Conservation (phyloP, 2,329 filamentous ascomycete species). For the Cadophora gregata region DNA sequence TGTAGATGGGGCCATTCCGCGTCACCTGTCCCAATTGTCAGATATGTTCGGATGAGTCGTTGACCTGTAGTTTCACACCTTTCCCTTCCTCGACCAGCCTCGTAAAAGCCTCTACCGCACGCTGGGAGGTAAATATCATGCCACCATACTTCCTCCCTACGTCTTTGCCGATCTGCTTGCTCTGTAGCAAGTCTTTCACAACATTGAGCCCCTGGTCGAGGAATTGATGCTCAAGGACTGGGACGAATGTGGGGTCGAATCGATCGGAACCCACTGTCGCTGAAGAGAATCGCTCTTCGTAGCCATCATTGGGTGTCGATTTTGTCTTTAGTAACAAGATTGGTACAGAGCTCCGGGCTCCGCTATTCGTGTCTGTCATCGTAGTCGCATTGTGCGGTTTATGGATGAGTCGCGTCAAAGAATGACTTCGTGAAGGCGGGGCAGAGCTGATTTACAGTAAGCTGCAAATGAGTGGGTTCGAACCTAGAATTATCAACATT, state of each 20-base stretch:
- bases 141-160: slow-evolving; percentile 65
- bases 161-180: slow-evolving; percentile 48
- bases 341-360: slow-evolving; percentile 49
- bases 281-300: slow-evolving; percentile 69
- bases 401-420: slow-evolving; percentile 3
- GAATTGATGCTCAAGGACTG: slow-evolving; percentile 76
- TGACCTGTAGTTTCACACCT: slow-evolving; percentile 28
- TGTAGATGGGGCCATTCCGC: slow-evolving; percentile 58
- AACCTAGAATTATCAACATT: neutral
- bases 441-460: neutral
- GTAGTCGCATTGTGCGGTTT: slow-evolving; percentile 28
- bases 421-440: neutral
- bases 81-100: slow-evolving; percentile 60
- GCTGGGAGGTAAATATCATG: slow-evolving; percentile 84
- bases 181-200: slow-evolving; percentile 57
- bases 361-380: slow-evolving; percentile 28
- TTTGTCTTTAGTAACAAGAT: slow-evolving; percentile 80
- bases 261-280: slow-evolving; percentile 46
- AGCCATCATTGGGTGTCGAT: slow-evolving; percentile 73
- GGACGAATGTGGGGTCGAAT: slow-evolving; percentile 74
- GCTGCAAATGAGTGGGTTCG: neutral
- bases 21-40: slow-evolving; percentile 28
- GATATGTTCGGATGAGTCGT: slow-evolving; percentile 2
- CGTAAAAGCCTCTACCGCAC: slow-evolving; percentile 80
- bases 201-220: slow-evolving; percentile 61